These are phyloP conservation scores for Mrakiaceae sp. DNA, from an alignment of 1,284 basidiomycete species.

Conservation along the genomic window DNA sequence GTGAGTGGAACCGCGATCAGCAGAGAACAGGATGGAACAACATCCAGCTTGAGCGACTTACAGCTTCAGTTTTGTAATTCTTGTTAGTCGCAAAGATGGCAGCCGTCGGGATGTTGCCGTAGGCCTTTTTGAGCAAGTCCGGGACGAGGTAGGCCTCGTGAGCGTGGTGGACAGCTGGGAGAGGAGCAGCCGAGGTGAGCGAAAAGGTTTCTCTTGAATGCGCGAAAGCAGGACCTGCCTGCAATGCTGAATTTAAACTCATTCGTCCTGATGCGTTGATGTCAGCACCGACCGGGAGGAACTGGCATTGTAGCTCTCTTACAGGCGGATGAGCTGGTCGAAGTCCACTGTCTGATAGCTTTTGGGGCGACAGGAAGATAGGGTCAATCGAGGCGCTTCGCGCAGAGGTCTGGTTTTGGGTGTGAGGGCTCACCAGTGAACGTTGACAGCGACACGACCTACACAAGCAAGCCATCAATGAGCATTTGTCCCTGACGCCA, in stretches of 20 bases:
- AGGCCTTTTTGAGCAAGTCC: constrained; percentile 59
- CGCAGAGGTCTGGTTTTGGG: too few species aligned
- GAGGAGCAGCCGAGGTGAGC: background rate
- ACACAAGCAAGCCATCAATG: too few species aligned
- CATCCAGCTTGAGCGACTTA: background rate
- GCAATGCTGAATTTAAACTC: constrained; percentile 58
- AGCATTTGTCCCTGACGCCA: too few species aligned
- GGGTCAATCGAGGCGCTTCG: too few species aligned
- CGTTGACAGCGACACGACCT: constrained; percentile 35
- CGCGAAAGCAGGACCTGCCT: constrained; percentile 11
- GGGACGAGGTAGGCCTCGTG: constrained; percentile 77
- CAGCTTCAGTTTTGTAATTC: constrained; percentile 12
- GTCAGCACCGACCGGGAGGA: too few species aligned
- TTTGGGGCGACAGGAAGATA: too few species aligned
- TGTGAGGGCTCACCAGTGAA: constrained; percentile 28
- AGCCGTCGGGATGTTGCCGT: constrained; percentile 50
- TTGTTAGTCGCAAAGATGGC: constrained; percentile 39
- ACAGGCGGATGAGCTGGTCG: constrained; percentile 47
- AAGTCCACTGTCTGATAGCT: constrained; percentile 46
- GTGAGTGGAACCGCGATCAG: background rate
- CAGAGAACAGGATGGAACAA: background rate
- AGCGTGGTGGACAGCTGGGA: constrained; percentile 60
- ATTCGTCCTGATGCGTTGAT: constrained; percentile 36
- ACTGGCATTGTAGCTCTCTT: too few species aligned
- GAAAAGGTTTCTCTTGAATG: background rate